A percentile compares a stretch with the other conserved stretches of the same genome.
Evolutionary conservation across 179 eudicot genomes (phyloP).

Genomic region (Spinacia oleracea): DNA sequence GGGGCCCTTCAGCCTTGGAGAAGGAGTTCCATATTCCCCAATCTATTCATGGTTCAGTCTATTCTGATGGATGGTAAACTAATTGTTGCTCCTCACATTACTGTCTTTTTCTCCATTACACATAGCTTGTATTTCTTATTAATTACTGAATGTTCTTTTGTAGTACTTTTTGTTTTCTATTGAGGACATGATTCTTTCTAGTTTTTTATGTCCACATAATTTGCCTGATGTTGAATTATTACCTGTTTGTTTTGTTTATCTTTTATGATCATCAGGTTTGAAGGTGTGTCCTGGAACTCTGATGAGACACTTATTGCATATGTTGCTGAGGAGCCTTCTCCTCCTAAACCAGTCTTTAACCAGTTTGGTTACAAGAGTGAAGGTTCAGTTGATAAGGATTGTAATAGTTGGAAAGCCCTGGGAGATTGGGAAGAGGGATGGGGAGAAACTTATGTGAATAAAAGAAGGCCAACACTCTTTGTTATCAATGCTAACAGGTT

Average conservation of each 20-base stretch:
- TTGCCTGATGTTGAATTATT: background rate
- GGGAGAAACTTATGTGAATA: conserved; percentile 90
- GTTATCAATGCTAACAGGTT: conserved; percentile 75
- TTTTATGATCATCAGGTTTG: conserved; percentile 57
- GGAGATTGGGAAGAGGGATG: conserved; percentile 92
- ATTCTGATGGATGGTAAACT: conserved; percentile 96
- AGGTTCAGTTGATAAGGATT: conserved; percentile 58
- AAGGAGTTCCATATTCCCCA: conserved; percentile 77
- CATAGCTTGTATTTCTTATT: background rate
- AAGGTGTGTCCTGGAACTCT: conserved; percentile 87
- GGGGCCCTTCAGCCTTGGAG: conserved; percentile 70
- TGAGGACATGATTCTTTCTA: background rate
- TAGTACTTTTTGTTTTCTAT: too few relatives aligned
- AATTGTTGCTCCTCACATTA: conserved; percentile 21
- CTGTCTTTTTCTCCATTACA: background rate
- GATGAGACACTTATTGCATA: conserved; percentile 87
- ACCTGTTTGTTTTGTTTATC: conserved; percentile 4
- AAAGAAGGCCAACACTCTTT: conserved; percentile 80
- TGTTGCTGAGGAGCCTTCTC: conserved; percentile 88
- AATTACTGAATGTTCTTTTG: background rate
- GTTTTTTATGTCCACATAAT: background rate
- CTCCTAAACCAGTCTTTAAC: conserved; percentile 61
- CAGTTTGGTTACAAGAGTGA: conserved; percentile 60
- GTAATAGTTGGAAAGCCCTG: conserved; percentile 87
- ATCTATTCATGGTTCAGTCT: conserved; percentile 78